Evolutionary conservation across 1,284 basidiomycete species (phyloP).

Genomic region (Tranzscheliella williamsii): DNA sequence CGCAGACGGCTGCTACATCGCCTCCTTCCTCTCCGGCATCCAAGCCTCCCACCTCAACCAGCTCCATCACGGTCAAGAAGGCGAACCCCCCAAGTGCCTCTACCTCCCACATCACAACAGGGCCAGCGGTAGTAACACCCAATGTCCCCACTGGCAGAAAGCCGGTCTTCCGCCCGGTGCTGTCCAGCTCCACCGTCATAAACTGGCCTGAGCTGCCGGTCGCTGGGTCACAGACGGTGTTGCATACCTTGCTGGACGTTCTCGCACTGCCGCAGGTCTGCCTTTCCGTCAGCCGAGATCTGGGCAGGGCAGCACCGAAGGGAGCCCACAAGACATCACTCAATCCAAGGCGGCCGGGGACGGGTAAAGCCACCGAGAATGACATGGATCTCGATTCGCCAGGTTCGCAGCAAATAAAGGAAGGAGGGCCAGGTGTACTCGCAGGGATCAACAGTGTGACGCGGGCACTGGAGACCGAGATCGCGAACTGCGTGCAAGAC

Average conservation of each 20-base stretch:
- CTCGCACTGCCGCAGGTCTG: conserved; percentile 9
- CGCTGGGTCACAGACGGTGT: conserved; percentile 30
- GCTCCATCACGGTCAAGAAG: too few relatives aligned
- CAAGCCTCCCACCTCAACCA: neutral
- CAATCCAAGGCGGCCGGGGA: too few relatives aligned
- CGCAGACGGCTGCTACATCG: too few relatives aligned
- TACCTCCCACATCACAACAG: too few relatives aligned
- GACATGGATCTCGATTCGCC: neutral
- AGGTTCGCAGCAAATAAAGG: neutral
- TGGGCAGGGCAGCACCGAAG: too few relatives aligned
- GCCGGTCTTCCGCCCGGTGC: conserved; percentile 35
- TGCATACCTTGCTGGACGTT: conserved; percentile 32
- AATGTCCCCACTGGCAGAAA: conserved; percentile 16
- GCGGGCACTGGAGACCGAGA: conserved; percentile 18
- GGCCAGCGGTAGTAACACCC: too few relatives aligned
- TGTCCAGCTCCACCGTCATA: conserved; percentile 32
- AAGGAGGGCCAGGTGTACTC: neutral
- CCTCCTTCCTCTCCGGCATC: neutral
- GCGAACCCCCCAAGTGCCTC: too few relatives aligned
- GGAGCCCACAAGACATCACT: too few relatives aligned
- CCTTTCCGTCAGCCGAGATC: conserved; percentile 5
- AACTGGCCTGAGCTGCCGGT: conserved; percentile 36
- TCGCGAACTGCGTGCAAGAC: conserved; percentile 3
- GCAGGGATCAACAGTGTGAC: conserved; percentile 38
- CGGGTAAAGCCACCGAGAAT: too few relatives aligned